Evolutionary conservation across 768 basidiomycete species (phyloP), one percentile per base, ranked within the genome.

Genomic region (Rhizopogon rudus): DNA sequence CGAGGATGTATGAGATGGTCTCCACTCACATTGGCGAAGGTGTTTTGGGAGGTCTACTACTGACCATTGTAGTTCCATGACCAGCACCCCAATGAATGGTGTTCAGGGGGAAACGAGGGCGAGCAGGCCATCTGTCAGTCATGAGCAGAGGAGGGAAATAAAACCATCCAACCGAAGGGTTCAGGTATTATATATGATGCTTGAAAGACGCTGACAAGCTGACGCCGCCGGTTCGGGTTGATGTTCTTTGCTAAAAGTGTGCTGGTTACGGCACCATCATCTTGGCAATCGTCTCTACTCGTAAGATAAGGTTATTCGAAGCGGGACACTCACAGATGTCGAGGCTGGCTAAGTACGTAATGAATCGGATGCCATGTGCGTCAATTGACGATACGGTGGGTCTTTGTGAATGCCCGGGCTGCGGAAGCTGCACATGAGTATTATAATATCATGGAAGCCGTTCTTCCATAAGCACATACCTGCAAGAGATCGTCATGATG

Each of bases 1-100:
- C 14, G 13, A 16, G 7, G 2, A 20, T 33, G 22, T 39, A 31
- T 17, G 25, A 44, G 43, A 22, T 7, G 13, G 7, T 13, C 42
- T 7, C 17, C 40, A 17, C 40, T 58, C 13, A 70, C 67, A 54
- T 69, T 9, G 67, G 67, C 0, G 65, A 42, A 6, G 69, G 67
- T 2, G 60, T 69, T 16, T 54, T 65, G 0, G 57, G 50, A 33
- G 63, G 22, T 0, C 67, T 48, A 35, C 33, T 35, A 4, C 7
- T 35, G 20, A 35, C 17, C 7, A 13, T 6, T 42, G 41, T 42
- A 12, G 41, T 14, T 48, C 20, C 46, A 22, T 48, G 46, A 16
- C 13, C 20, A 6, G 14, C 3, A 5, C 46, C 20, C 46, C 46
- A 35, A 48, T 22, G 46, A 22, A 48, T 17, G 12, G 31, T 35